Evolutionary conservation across 176 grass and related monocot species (phyloP).

Genomic region (Hsuehochloa calcarea): DNA sequence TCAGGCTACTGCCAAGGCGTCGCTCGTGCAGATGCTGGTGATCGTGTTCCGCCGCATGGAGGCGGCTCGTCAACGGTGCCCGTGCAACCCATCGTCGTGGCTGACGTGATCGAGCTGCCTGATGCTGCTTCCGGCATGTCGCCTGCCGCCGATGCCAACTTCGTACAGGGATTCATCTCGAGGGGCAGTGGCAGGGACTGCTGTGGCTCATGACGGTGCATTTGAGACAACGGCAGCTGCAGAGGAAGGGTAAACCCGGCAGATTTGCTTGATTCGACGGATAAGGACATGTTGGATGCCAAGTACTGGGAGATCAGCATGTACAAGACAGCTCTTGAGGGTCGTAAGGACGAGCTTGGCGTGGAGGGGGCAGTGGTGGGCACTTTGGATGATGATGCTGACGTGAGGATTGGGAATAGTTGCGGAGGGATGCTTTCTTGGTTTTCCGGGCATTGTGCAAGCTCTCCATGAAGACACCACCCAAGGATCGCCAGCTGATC

Average conservation of each 20-base stretch:
- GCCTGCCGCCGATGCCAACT: conserved; percentile 59
- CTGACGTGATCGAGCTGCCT: conserved; percentile 80
- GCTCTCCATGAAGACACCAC: conserved; percentile 97
- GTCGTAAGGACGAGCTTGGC: conserved; percentile 89
- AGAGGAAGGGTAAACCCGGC: conserved; percentile 75
- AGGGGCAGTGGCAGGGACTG: conserved; percentile 8
- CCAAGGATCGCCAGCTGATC: conserved; percentile 86
- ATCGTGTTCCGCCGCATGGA: conserved; percentile 98
- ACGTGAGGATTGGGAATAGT: conserved; percentile 90
- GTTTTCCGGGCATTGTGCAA: conserved; percentile 96
- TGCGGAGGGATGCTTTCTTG: conserved; percentile 89
- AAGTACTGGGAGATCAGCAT: conserved; percentile 99
- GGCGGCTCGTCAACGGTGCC: conserved; percentile 88
- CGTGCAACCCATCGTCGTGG: conserved; percentile 88
- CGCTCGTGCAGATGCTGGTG: conserved; percentile 97
- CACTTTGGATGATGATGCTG: conserved; percentile 75
- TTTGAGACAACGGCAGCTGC: conserved; percentile 78
- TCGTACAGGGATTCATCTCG: conserved; percentile 92
- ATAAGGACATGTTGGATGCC: conserved; percentile 98
- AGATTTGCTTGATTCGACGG: conserved; percentile 89
- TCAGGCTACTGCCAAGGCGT: conserved; percentile 96
- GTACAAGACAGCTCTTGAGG: conserved; percentile 96
- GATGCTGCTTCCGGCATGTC: conserved; percentile 48
- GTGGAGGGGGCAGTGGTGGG: conserved; percentile 60
- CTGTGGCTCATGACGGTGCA: conserved; percentile 74